Evolutionary conservation across 2,329 filamentous ascomycete species (phyloP).

Genomic region (Fusarium caatingaense): DNA sequence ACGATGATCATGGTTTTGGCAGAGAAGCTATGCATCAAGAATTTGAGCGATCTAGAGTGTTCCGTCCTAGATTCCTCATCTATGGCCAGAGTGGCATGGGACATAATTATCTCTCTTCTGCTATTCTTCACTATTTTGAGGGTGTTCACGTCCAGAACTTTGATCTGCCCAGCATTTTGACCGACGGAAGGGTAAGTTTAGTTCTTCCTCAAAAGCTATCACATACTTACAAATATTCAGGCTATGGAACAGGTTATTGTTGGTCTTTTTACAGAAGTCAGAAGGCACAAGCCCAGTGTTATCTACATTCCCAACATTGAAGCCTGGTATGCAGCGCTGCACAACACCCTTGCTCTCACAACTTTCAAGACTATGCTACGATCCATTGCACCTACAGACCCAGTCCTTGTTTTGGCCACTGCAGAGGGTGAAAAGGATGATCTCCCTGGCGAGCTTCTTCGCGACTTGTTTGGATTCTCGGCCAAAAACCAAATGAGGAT

Average conservation of each 20-base stretch:
- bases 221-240: conserved; percentile 50
- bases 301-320: conserved; percentile 94
- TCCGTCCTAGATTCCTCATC: conserved; percentile 87
- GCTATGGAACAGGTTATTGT: conserved; percentile 90
- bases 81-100: conserved; percentile 90
- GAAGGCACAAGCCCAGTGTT: conserved; percentile 93
- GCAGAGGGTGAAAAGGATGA: conserved; percentile 76
- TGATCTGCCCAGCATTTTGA: conserved; percentile 87
- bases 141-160: conserved; percentile 95
- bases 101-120: conserved; percentile 87
- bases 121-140: conserved; percentile 90
- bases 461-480: conserved; percentile 87
- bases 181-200: conserved; percentile 77
- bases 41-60: conserved; percentile 89
- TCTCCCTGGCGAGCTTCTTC: conserved; percentile 72
- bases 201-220: not conserved
- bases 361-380: conserved; percentile 87
- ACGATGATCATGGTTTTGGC: conserved; percentile 84
- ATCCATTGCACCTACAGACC: conserved; percentile 88
- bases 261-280: conserved; percentile 89
- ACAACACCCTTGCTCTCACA: conserved; percentile 75
- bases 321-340: conserved; percentile 78
- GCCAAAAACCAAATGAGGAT: conserved; percentile 80
- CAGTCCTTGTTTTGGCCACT: conserved; percentile 87
- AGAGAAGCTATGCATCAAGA: conserved; percentile 80